A percentile compares a stretch with the other conserved stretches of the same genome.
phyloP scores from a whole-genome alignment of 73 alveolate species.

The Urostyla sp. region DNA sequence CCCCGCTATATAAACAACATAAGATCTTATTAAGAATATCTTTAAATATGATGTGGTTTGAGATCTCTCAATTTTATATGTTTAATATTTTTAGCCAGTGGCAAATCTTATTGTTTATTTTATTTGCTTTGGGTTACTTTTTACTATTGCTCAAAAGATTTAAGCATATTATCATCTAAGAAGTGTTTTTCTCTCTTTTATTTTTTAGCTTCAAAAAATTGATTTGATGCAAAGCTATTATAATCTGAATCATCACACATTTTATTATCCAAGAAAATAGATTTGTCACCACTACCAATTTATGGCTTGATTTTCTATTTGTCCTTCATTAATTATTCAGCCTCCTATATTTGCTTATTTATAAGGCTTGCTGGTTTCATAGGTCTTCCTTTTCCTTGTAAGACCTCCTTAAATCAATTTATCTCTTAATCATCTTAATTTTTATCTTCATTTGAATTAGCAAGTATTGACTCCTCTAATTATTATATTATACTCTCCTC shows the following conservation, averaged over 20 bases:
- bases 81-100: background rate
- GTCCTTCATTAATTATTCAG: constrained; percentile 2
- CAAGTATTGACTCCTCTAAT: too few species aligned
- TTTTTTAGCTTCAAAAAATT: background rate
- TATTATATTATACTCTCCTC: too few species aligned
- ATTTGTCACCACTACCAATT: constrained; percentile 19
- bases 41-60: background rate
- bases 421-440: background rate
- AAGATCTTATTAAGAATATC: constrained; percentile 1
- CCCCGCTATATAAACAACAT: background rate
- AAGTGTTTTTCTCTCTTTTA: constrained; percentile 6
- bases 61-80: constrained; percentile 2
- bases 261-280: constrained; percentile 4
- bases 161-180: constrained; percentile 20
- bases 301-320: constrained; percentile 6
- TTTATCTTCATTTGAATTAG: background rate
- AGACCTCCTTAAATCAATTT: background rate
- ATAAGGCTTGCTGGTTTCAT: constrained; percentile 35
- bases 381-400: background rate
- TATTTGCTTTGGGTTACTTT: background rate
- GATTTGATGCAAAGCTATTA: background rate
- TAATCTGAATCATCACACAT: background rate
- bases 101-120: background rate
- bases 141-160: background rate
- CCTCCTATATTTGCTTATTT: constrained; percentile 28